These are phyloP conservation scores for Boletellus ananas DNA, from an alignment of 768 basidiomycete genomes.

Conservation along the genomic window DNA sequence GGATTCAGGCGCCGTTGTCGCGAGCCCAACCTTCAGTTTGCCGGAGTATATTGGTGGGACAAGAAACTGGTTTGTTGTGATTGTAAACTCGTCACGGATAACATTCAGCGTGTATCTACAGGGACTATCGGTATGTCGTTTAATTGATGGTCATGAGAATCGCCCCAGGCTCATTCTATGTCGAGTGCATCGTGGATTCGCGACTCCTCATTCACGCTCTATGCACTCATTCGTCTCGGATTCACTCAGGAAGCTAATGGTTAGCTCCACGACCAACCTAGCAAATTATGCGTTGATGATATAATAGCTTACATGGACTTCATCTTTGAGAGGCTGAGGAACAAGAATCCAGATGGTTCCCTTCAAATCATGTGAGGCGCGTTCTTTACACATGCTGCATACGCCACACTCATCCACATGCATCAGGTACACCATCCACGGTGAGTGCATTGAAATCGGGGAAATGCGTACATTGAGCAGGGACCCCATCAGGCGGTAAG, in stretches of 20 bases:
- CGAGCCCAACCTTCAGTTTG: constrained; percentile 91
- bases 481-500: constrained; percentile 49
- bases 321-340: constrained; percentile 75
- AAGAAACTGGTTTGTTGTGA: constrained; percentile 69
- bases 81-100: not conserved
- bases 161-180: not conserved
- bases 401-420: not conserved
- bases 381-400: not conserved
- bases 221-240: constrained; percentile 89
- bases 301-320: constrained; percentile 81
- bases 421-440: constrained; percentile 80
- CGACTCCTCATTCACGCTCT: constrained; percentile 95
- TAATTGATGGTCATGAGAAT: not conserved
- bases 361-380: constrained; percentile 79
- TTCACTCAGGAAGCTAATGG: constrained; percentile 91
- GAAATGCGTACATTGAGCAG: not conserved
- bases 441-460: constrained; percentile 31
- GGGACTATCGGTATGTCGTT: constrained; percentile 59
- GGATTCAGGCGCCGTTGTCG: constrained; percentile 76
- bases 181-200: constrained; percentile 82
- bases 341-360: constrained; percentile 87
- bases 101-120: constrained; percentile 17
- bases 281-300: not conserved
- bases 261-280: constrained; percentile 28
- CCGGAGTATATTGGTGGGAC: constrained; percentile 90